Percentiles rank a stretch among this genome's conserved stretches.
Conservation (phyloP, 106 monocot species). For the Platanthera zijinensis region DNA sequence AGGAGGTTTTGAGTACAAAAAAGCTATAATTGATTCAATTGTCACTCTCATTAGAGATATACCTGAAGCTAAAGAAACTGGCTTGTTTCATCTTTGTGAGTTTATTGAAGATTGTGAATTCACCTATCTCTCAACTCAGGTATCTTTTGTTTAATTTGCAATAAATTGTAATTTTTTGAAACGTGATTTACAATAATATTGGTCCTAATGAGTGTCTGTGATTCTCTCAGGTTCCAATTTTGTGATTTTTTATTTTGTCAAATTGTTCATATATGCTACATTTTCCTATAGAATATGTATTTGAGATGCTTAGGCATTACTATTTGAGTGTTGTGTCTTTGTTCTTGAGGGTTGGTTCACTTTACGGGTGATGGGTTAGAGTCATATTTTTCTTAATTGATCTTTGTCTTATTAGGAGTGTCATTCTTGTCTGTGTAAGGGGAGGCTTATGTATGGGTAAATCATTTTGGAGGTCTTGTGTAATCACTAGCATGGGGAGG, state of each 20-base stretch:
- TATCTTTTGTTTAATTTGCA: constrained; percentile 15
- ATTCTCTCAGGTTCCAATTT: not conserved
- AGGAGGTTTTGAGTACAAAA: constrained; percentile 98
- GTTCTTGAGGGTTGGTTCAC: too few relatives aligned
- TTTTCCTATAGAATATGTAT: not conserved
- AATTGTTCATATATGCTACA: not conserved
- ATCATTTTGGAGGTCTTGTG: too few relatives aligned
- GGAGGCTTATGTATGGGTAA: too few relatives aligned
- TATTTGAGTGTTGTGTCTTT: not conserved
- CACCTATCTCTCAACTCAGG: constrained; percentile 97
- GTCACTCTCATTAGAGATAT: constrained; percentile 95
- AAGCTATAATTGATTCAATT: constrained; percentile 98
- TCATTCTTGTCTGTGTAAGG: too few relatives aligned
- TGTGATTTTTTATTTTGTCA: not conserved
- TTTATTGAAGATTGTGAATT: constrained; percentile 99
- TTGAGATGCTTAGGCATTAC: not conserved
- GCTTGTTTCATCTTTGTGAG: constrained; percentile 95
- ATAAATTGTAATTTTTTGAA: not conserved
- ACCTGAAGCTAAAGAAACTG: constrained; percentile 97
- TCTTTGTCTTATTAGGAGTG: too few relatives aligned
- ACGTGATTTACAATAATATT: not conserved
- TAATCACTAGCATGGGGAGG: too few relatives aligned
- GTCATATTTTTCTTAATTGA: not conserved
- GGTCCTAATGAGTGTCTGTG: not conserved
- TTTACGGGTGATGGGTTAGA: too few relatives aligned